These are phyloP conservation scores for Glycine tomentella DNA, from an alignment of 306 rosid species.

Conservation along the genomic window DNA sequence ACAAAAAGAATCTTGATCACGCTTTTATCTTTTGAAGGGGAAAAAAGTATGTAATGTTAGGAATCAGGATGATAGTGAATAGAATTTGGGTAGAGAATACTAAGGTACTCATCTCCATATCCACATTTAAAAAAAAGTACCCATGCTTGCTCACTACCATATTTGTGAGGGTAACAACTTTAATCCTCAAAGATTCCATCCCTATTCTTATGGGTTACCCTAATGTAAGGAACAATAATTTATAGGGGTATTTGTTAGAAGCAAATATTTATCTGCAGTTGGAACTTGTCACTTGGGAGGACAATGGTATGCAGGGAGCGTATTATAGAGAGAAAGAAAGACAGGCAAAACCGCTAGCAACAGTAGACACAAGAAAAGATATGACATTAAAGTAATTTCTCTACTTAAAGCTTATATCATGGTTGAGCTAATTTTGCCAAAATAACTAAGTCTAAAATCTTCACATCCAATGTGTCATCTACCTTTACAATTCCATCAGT, in stretches of 20 bases:
- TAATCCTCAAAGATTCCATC: too few relatives aligned
- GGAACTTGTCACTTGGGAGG: background rate
- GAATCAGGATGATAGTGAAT: too few relatives aligned
- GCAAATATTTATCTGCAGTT: slow-evolving; percentile 4
- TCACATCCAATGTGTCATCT: slow-evolving; percentile 92
- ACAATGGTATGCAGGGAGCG: background rate
- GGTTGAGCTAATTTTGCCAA: slow-evolving; percentile 84
- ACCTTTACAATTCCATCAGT: slow-evolving; percentile 96
- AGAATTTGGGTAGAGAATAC: too few relatives aligned
- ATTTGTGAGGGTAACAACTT: too few relatives aligned
- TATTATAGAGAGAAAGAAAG: background rate
- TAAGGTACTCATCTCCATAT: too few relatives aligned
- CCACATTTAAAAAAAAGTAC: too few relatives aligned
- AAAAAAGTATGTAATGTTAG: too few relatives aligned
- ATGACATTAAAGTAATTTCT: slow-evolving; percentile 40
- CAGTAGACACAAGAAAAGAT: slow-evolving; percentile 28
- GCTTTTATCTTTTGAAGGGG: too few relatives aligned
- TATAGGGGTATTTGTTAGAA: background rate
- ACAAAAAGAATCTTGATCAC: too few relatives aligned
- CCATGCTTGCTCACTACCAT: too few relatives aligned
- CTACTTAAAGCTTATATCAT: slow-evolving; percentile 46
- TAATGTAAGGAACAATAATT: background rate
- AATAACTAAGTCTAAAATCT: slow-evolving; percentile 84
- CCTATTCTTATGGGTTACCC: background rate
- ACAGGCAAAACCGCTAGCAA: background rate